phyloP scores from a whole-genome alignment of 2,329 filamentous ascomycete genomes.

The Blastomyces parvus region DNA sequence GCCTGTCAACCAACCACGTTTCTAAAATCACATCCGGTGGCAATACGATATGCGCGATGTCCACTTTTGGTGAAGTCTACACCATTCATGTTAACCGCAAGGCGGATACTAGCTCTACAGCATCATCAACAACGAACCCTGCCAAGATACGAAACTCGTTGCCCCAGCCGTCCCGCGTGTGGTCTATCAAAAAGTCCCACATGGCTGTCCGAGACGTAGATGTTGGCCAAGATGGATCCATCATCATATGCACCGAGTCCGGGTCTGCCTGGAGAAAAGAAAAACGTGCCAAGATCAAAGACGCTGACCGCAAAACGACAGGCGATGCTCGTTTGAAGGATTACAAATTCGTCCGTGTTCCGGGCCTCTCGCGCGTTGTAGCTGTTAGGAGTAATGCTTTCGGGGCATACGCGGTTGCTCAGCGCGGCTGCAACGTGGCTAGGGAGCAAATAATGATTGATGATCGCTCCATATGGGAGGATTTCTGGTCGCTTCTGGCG shows the following conservation, averaged over 20 bases:
- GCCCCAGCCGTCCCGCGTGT: slow-evolving; percentile 69
- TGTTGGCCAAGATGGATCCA: slow-evolving; percentile 84
- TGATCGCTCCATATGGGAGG: slow-evolving; percentile 61
- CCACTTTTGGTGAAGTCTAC: slow-evolving; percentile 75
- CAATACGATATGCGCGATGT: slow-evolving; percentile 84
- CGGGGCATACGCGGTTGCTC: slow-evolving; percentile 79
- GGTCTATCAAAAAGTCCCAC: slow-evolving; percentile 75
- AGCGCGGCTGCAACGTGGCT: slow-evolving; percentile 75
- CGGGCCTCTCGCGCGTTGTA: slow-evolving; percentile 74
- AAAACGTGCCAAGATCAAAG: slow-evolving; percentile 71
- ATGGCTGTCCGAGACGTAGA: slow-evolving; percentile 79
- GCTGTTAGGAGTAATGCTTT: slow-evolving; percentile 80
- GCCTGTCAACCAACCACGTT: slow-evolving; percentile 58
- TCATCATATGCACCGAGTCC: slow-evolving; percentile 86
- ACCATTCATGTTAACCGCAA: slow-evolving; percentile 68
- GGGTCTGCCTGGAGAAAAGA: slow-evolving; percentile 89
- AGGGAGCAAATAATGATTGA: slow-evolving; percentile 59
- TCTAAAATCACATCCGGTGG: slow-evolving; percentile 71
- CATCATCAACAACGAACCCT: slow-evolving; percentile 80
- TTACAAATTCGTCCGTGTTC: slow-evolving; percentile 89
- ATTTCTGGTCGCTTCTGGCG: slow-evolving; percentile 60
- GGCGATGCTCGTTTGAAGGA: slow-evolving; percentile 62
- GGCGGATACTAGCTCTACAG: slow-evolving; percentile 49
- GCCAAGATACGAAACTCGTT: slow-evolving; percentile 78
- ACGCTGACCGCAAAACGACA: slow-evolving; percentile 42